phyloP scores from a whole-genome alignment of 2,329 filamentous ascomycete genomes.

The Rhynchosporium agropyri region DNA sequence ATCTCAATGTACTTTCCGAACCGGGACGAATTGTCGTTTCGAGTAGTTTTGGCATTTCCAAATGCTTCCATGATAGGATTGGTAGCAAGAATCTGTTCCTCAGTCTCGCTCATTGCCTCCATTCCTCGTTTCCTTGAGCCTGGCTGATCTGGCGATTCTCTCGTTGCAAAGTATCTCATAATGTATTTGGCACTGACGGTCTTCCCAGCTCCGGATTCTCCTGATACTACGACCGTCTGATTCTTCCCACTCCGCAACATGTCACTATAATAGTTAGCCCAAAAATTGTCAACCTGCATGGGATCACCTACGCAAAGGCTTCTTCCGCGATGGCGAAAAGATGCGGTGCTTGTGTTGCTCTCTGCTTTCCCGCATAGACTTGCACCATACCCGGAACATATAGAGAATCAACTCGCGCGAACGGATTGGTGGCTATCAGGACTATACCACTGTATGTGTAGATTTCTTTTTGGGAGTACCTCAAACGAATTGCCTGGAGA shows the following conservation, averaged over 20 bases:
- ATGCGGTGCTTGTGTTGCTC: constrained; percentile 95
- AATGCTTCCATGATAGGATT: constrained; percentile 99
- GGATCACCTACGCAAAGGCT: constrained; percentile 81
- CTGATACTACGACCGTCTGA: constrained; percentile 98
- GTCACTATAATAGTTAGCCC: constrained; percentile 65
- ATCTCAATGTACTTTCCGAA: constrained; percentile 99
- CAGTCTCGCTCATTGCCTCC: constrained; percentile 91
- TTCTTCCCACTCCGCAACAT: constrained; percentile 96
- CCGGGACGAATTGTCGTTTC: constrained; percentile 98
- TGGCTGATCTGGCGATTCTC: constrained; percentile 89
- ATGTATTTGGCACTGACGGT: constrained; percentile 99
- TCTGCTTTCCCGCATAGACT: constrained; percentile 95
- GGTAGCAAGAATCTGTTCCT: constrained; percentile 96
- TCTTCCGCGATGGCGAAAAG: constrained; percentile 98
- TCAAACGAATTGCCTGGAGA: constrained; percentile 93
- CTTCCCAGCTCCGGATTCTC: constrained; percentile 97
- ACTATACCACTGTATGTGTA: constrained; percentile 99
- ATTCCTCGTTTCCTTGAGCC: constrained; percentile 76
- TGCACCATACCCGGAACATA: constrained; percentile 99
- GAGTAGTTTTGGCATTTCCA: constrained; percentile 98
- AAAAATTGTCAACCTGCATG: neutral
- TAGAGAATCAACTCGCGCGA: constrained; percentile 94
- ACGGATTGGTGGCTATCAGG: constrained; percentile 96
- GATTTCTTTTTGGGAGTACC: constrained; percentile 98
- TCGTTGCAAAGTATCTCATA: constrained; percentile 98